Evolutionary conservation across 345 rosid species (phyloP).

Genomic region (Eucalyptus cloeziana): DNA sequence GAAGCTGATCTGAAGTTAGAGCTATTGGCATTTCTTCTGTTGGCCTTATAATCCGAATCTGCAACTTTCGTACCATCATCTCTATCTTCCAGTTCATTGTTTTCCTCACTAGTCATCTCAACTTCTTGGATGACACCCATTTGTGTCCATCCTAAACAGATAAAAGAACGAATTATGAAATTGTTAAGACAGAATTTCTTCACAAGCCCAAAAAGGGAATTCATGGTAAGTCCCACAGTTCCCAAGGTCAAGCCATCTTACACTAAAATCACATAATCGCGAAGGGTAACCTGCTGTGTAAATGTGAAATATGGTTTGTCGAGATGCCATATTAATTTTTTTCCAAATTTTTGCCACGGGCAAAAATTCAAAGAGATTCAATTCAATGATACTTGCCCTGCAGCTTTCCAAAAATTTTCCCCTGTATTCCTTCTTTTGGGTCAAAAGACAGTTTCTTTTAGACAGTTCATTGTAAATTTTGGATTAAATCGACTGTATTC

Average conservation of each 20-base stretch:
- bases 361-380: neutral
- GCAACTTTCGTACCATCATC: neutral
- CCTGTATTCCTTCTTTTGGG: neutral
- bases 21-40: neutral
- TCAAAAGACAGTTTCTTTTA: neutral
- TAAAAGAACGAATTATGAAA: neutral
- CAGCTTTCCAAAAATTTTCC: neutral
- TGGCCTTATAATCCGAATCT: neutral
- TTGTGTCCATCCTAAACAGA: neutral
- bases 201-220: neutral
- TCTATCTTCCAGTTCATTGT: neutral
- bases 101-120: slow-evolving; percentile 9
- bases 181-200: neutral
- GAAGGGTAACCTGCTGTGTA: neutral
- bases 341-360: neutral
- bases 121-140: slow-evolving; percentile 22
- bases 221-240: neutral
- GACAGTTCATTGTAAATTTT: neutral
- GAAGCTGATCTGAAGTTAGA: slow-evolving; percentile 14
- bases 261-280: neutral
- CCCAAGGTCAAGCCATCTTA: neutral
- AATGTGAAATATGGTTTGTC: neutral
- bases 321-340: neutral
- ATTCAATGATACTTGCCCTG: neutral
- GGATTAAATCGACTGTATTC: neutral